These are phyloP conservation scores for Dimargaris cristalligena DNA, from an alignment of 192 early-diverging fungal species.

Conservation along the genomic window DNA sequence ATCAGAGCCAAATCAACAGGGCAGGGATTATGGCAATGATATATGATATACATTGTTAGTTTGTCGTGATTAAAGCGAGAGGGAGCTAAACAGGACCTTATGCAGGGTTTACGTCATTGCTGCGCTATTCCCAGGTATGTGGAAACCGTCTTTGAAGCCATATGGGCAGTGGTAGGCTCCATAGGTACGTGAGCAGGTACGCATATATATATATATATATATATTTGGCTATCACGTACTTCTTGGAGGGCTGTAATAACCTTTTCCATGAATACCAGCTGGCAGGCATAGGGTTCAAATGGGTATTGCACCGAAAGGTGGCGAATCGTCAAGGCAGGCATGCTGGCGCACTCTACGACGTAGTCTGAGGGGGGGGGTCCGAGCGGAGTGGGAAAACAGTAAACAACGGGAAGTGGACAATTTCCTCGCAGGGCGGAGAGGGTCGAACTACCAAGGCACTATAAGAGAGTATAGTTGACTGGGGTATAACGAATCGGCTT, in stretches of 20 bases:
- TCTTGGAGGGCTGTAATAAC: slow-evolving; percentile 16
- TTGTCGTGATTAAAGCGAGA: neutral
- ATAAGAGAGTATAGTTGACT: no score
- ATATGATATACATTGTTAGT: neutral
- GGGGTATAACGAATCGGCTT: no score
- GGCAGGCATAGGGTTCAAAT: slow-evolving; percentile 19
- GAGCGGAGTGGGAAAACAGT: no score
- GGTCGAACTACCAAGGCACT: no score
- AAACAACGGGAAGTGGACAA: no score
- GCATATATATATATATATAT: neutral
- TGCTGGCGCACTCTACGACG: no score
- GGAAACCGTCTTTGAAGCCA: neutral
- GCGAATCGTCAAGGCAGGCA: slow-evolving; percentile 1
- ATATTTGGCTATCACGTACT: neutral
- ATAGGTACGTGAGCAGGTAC: neutral
- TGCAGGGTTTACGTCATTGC: no score
- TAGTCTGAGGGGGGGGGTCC: no score
- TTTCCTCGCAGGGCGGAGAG: no score
- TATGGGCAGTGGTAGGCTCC: neutral
- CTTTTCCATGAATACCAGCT: slow-evolving; percentile 19
- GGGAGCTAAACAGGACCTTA: no score
- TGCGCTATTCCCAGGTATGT: neutral
- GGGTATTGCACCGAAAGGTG: slow-evolving; percentile 21
- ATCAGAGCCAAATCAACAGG: neutral
- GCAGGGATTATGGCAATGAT: neutral